These are phyloP conservation scores for Hansfordia pulvinata DNA, from an alignment of 2,329 filamentous ascomycete species.

Conservation along the genomic window DNA sequence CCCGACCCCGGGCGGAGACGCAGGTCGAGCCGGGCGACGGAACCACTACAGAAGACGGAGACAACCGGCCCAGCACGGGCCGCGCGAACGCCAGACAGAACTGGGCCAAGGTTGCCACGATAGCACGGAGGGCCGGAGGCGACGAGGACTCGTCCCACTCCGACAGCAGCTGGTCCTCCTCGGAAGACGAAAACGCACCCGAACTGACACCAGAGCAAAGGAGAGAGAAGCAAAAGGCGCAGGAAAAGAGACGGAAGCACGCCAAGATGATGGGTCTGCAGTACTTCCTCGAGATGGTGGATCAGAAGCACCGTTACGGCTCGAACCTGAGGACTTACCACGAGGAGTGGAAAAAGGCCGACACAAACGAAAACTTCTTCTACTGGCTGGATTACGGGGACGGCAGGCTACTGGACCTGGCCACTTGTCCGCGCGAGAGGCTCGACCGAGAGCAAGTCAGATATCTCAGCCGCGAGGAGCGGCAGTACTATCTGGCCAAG, in stretches of 20 bases:
- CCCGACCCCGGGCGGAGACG: conserved; percentile 21
- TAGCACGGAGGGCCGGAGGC: conserved; percentile 58
- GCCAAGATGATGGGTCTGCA: conserved; percentile 73
- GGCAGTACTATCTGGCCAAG: conserved; percentile 65
- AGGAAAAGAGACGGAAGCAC: conserved; percentile 44
- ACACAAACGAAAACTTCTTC: conserved; percentile 81
- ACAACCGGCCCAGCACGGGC: conserved; percentile 8
- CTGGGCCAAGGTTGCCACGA: conserved; percentile 62
- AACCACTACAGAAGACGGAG: conserved; percentile 2
- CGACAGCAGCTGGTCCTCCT: conserved; percentile 19
- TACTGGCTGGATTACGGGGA: conserved; percentile 83
- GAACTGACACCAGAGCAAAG: no score
- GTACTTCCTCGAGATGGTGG: conserved; percentile 79
- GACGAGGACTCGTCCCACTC: conserved; percentile 43
- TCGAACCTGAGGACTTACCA: conserved; percentile 74
- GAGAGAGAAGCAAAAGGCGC: conserved; percentile 30
- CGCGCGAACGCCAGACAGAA: conserved; percentile 41
- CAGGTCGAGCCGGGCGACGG: conserved; percentile 1
- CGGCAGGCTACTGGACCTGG: conserved; percentile 55
- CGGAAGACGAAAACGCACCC: conserved; percentile 19
- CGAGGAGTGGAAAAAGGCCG: conserved; percentile 63
- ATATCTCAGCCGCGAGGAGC: conserved; percentile 72
- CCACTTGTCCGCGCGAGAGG: conserved; percentile 57
- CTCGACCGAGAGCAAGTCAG: conserved; percentile 70
- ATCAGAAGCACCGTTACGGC: conserved; percentile 77